Evolutionary conservation across 495 filamentous ascomycete species (phyloP).

Genomic region (Tetracladium setigerum): DNA sequence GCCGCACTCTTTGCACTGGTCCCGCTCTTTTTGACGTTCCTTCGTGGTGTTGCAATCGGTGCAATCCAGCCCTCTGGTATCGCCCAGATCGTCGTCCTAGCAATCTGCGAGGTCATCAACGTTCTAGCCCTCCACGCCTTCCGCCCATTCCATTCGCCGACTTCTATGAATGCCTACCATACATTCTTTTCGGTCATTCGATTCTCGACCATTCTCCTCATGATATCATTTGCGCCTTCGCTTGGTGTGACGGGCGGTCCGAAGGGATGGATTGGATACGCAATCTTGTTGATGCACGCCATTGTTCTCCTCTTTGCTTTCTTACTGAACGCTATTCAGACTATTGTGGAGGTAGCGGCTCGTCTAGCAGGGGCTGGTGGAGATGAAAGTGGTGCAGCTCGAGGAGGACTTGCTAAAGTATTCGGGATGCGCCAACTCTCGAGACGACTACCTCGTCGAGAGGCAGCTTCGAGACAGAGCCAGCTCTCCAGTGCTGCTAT

Average conservation of each 20-base stretch:
- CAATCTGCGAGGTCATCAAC: conserved; percentile 87
- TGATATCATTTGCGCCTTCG: conserved; percentile 79
- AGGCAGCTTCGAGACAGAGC: conserved; percentile 55
- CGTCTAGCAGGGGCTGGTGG: conserved; percentile 74
- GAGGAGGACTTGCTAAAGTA: conserved; percentile 84
- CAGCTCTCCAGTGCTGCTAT: conserved; percentile 77
- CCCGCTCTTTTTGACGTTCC: conserved; percentile 71
- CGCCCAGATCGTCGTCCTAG: conserved; percentile 83
- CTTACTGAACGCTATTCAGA: conserved; percentile 86
- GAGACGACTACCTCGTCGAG: conserved; percentile 57
- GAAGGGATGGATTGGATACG: conserved; percentile 92
- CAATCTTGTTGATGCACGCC: conserved; percentile 79
- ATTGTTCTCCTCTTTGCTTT: conserved; percentile 88
- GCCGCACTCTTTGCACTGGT: conserved; percentile 77
- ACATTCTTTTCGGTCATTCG: conserved; percentile 73
- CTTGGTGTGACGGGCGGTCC: conserved; percentile 66
- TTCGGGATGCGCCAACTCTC: conserved; percentile 92
- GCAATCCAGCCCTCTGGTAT: conserved; percentile 89
- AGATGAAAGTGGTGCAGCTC: conserved; percentile 61
- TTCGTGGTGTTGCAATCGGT: conserved; percentile 85
- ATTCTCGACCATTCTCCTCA: conserved; percentile 71
- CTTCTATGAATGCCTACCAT: conserved; percentile 97
- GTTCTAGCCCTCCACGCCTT: conserved; percentile 86
- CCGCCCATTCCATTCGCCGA: conserved; percentile 79
- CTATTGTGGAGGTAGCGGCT: conserved; percentile 77